phyloP scores from a whole-genome alignment of 2,329 filamentous ascomycete species.

The Tolypocladium amazonense region DNA sequence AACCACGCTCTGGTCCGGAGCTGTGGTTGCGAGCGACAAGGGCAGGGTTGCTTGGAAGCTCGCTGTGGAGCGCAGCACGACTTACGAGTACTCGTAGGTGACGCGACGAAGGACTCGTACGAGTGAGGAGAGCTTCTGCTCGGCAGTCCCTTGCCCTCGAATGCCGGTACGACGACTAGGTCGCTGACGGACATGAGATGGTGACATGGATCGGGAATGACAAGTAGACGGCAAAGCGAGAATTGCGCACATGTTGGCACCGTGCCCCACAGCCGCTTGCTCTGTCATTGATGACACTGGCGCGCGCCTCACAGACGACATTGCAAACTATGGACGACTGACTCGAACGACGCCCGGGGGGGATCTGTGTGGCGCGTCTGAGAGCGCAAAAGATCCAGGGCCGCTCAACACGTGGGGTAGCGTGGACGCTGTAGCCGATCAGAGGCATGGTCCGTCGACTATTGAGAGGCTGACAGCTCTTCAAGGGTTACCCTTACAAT shows the following conservation, averaged over 20 bases:
- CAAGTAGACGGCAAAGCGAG: neutral
- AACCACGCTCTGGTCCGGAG: neutral
- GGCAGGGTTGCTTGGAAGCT: neutral
- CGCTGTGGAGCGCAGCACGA: neutral
- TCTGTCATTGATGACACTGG: neutral
- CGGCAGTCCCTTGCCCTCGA: neutral
- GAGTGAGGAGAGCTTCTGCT: neutral
- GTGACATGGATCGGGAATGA: neutral
- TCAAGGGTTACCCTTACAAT: neutral
- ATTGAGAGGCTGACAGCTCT: neutral
- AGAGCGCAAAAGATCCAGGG: neutral
- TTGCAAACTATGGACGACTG: neutral
- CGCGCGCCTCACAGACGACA: neutral
- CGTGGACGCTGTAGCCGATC: neutral
- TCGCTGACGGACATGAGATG: too few relatives aligned
- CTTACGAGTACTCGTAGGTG: neutral
- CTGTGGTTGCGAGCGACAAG: neutral
- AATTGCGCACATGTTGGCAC: neutral
- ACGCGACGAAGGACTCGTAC: neutral
- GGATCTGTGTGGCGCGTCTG: neutral
- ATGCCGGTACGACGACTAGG: neutral
- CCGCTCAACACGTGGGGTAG: neutral
- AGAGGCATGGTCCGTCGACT: neutral
- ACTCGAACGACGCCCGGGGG: neutral
- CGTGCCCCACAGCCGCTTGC: neutral